Conservation (phyloP, 2,329 filamentous ascomycete species). For the Thelonectria olida region DNA sequence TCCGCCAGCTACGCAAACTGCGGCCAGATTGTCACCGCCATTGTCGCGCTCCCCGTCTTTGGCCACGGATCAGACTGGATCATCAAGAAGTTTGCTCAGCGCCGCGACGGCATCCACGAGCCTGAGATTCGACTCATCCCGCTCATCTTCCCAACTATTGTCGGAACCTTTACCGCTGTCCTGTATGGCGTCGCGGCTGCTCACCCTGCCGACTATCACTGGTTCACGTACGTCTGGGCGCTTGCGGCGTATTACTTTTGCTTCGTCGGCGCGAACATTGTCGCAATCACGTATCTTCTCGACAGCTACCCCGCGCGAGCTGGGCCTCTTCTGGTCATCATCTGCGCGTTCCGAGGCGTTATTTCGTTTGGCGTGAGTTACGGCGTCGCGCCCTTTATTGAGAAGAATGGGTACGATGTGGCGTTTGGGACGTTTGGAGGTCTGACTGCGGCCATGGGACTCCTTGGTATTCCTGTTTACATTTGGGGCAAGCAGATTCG, state of each 20-base stretch:
- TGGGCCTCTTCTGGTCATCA: constrained; percentile 32
- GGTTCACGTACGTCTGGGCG: constrained; percentile 22
- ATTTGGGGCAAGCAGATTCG: constrained; percentile 19
- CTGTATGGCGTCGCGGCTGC: constrained; percentile 18
- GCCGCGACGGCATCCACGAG: constrained; percentile 31
- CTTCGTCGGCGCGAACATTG: constrained; percentile 31
- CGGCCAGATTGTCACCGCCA: constrained; percentile 31
- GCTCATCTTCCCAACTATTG: constrained; percentile 29
- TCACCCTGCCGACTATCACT: constrained; percentile 17
- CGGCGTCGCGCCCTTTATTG: constrained; percentile 30
- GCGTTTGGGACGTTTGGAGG: constrained; percentile 13
- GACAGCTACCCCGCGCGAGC: constrained; percentile 35
- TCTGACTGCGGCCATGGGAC: constrained; percentile 5
- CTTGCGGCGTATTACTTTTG: constrained; percentile 23
- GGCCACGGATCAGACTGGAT: constrained; percentile 32
- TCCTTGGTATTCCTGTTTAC: constrained; percentile 13
- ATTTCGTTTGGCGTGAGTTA: constrained; percentile 35
- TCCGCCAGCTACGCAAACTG: constrained; percentile 34
- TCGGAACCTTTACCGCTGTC: constrained; percentile 24
- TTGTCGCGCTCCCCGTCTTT: constrained; percentile 30
- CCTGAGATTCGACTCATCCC: constrained; percentile 32
- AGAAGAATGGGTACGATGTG: constrained; percentile 19
- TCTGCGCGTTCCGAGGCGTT: constrained; percentile 32
- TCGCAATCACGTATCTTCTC: constrained; percentile 33
- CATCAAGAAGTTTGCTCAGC: constrained; percentile 32